These are phyloP conservation scores for Syzygium grande DNA, from an alignment of 345 rosid genomes.

Conservation along the genomic window DNA sequence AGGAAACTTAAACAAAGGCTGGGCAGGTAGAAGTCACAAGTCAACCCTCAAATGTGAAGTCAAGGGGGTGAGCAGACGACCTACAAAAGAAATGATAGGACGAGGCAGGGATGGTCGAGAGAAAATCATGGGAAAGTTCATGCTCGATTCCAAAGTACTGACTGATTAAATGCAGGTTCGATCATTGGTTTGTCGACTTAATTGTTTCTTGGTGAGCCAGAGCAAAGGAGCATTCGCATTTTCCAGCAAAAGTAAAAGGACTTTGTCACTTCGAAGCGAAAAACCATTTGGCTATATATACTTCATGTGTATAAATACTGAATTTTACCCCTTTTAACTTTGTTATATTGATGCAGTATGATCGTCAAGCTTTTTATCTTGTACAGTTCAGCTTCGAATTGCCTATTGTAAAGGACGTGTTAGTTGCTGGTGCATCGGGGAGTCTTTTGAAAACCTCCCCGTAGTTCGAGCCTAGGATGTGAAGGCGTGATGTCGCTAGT, in stretches of 20 bases:
- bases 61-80: not conserved
- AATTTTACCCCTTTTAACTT: too few relatives aligned
- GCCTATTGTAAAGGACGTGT: too few relatives aligned
- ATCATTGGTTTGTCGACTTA: not conserved
- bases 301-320: too few relatives aligned
- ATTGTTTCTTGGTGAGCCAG: not conserved
- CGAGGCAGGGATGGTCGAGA: not conserved
- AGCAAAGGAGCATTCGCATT: not conserved
- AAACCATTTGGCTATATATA: too few relatives aligned
- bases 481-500: too few relatives aligned
- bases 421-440: too few relatives aligned
- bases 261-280: too few relatives aligned
- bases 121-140: not conserved
- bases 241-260: not conserved
- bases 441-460: too few relatives aligned
- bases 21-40: not conserved
- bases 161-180: not conserved
- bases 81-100: not conserved
- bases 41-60: not conserved
- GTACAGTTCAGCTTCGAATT: too few relatives aligned
- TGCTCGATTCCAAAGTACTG: not conserved
- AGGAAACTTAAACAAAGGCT: not conserved
- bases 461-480: too few relatives aligned
- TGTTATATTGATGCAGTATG: too few relatives aligned
- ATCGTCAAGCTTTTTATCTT: too few relatives aligned